Evolutionary conservation across 31 red algal species (phyloP), one percentile per base, ranked within the genome.

Genomic region (Odonthalia washingtoniensis): DNA sequence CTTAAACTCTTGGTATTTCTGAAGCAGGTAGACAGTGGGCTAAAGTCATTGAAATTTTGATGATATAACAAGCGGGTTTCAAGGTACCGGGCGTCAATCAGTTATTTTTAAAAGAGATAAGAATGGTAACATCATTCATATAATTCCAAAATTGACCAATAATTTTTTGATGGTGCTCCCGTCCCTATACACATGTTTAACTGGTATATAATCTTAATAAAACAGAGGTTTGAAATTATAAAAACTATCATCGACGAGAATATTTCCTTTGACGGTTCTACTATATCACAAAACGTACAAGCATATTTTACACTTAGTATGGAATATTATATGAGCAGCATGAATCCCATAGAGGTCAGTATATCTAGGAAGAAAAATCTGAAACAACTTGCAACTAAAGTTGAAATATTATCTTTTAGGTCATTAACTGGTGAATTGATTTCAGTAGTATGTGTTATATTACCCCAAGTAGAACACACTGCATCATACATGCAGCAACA

Each of bases 11-110:
- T 79, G 78, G 88, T 17, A 84, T 90, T n/a, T 52, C 34, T 35
- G 68, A 78, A 78, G 78, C 88, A 40, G 88, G 88, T 24, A 75
- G 88, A 38, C 88, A 84, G 36, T 84, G 78, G 88, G 79, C 66
- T 27, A 61, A 31, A 3, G 70, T 84, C 14, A 84, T 90, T 36
- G 88, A 90, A 64, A 28, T 41, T 4, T 90, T 78, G 79, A 17
- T 90, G 12, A 9, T 27, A 44, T 78, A 5, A 21, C 38, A 45
- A n/a, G 74, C 62, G 69, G 40, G 40, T 12, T 27, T 42, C 21
- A 24, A 82, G 35, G 14, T 5, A 44, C 21, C 42, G 53, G 41
- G 42, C 3, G 27, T 28, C 40, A 49, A 57, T 28, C 52, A 43
- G 5, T 52, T 81, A 70, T 18, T 90, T 18, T 84, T 72, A 46